Evolutionary conservation across 192 early-diverging fungal species (phyloP).

Genomic region (Coemansia sp.): DNA sequence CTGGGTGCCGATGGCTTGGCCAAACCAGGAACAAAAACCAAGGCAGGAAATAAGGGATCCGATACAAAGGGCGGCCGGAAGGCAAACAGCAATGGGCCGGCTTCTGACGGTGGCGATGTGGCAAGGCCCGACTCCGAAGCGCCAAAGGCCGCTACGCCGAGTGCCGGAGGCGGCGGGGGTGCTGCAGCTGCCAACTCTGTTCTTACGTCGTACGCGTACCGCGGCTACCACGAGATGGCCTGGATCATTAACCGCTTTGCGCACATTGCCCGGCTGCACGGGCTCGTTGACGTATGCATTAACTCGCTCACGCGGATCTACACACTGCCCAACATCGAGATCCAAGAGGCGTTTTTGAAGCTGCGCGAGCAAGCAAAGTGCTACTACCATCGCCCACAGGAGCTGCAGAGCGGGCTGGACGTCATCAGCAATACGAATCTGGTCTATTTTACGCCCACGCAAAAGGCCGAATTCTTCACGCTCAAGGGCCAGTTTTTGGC

Average conservation of each 20-base stretch:
- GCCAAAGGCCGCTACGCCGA: conserved; percentile 15
- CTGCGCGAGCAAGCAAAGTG: conserved; percentile 98
- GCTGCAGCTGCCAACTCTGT: conserved; percentile 26
- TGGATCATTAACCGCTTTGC: conserved; percentile 99
- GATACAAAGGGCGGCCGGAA: conserved; percentile 55
- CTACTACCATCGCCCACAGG: conserved; percentile 86
- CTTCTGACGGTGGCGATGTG: conserved; percentile 18
- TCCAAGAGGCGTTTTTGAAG: conserved; percentile 98
- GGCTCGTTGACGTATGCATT: conserved; percentile 94
- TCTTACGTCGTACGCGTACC: conserved; percentile 85
- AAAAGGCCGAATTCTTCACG: conserved; percentile 98
- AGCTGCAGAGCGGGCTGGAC: conserved; percentile 91
- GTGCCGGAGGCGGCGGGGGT: not conserved
- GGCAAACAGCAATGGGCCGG: conserved; percentile 14
- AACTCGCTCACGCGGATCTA: conserved; percentile 94
- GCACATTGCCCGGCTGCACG: conserved; percentile 93
- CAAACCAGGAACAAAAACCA: conserved; percentile 19
- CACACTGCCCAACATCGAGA: conserved; percentile 99
- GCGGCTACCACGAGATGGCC: conserved; percentile 99
- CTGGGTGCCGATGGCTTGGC: conserved; percentile 2
- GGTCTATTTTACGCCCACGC: conserved; percentile 87
- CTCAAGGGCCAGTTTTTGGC: conserved; percentile 95
- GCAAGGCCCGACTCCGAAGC: conserved; percentile 20
- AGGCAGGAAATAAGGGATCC: conserved; percentile 54
- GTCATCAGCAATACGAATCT: conserved; percentile 99